Conservation (phyloP, 2,329 filamentous ascomycete species). For the Pseudovirgaria hyperparasitica region DNA sequence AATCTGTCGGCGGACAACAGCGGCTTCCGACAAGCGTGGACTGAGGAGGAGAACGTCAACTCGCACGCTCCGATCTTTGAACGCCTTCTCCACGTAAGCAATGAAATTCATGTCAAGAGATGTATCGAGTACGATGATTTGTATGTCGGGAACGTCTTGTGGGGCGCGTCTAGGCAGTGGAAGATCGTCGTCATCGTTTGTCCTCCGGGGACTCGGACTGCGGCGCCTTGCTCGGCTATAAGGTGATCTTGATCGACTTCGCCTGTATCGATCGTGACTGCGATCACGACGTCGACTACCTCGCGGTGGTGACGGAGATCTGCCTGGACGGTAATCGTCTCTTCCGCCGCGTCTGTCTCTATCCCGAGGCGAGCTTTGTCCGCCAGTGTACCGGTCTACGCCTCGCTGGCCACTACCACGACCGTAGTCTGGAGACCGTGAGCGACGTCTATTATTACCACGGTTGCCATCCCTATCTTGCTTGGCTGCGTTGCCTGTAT, state of each 20-base stretch:
- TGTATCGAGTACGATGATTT: constrained; percentile 63
- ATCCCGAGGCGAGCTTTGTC: constrained; percentile 25
- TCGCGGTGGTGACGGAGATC: constrained; percentile 33
- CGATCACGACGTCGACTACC: constrained; percentile 22
- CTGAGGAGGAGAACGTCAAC: constrained; percentile 71
- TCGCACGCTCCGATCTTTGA: constrained; percentile 57
- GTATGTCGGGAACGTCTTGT: constrained; percentile 73
- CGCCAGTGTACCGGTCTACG: constrained; percentile 23
- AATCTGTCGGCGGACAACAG: constrained; percentile 74
- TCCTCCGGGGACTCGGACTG: constrained; percentile 53
- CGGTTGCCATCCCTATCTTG: constrained; percentile 24
- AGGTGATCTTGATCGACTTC: constrained; percentile 58
- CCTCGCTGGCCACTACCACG: constrained; percentile 38
- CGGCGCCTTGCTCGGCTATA: constrained; percentile 48
- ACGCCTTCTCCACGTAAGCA: constrained; percentile 65
- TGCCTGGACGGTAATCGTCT: constrained; percentile 45
- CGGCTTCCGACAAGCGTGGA: constrained; percentile 60
- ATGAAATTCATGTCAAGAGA: constrained; percentile 52
- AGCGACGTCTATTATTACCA: constrained; percentile 36
- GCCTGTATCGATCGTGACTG: constrained; percentile 34
- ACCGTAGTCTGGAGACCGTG: constrained; percentile 50
- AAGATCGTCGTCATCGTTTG: constrained; percentile 47
- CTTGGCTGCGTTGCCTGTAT: constrained; percentile 53
- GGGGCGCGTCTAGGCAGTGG: constrained; percentile 63
- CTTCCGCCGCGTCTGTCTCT: constrained; percentile 44